phyloP scores from a whole-genome alignment of 169 alveolate species.

The Plasmodium gonderi region DNA sequence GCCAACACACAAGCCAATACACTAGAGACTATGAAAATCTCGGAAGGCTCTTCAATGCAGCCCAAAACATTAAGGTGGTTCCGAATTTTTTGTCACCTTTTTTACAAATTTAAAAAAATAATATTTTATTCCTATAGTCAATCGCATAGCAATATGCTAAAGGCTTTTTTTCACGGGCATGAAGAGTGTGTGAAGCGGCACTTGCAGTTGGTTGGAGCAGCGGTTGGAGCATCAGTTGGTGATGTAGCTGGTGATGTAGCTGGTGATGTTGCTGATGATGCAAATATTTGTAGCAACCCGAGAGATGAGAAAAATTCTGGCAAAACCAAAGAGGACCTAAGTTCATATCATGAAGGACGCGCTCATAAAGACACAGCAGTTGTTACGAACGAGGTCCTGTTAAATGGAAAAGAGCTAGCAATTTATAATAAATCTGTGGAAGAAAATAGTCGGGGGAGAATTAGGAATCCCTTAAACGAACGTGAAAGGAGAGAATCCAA shows the following conservation, averaged over 20 bases:
- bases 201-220: too few species aligned
- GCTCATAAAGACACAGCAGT: neutral
- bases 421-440: neutral
- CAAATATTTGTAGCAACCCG: neutral
- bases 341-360: neutral
- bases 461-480: neutral
- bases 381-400: neutral
- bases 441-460: neutral
- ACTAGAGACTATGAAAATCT: neutral
- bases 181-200: neutral
- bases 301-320: neutral
- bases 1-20: neutral
- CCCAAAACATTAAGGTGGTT: slow-evolving; percentile 37
- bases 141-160: neutral
- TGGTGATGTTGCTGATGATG: neutral
- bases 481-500: neutral
- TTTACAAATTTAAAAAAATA: slow-evolving; percentile 43
- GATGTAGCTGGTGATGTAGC: neutral
- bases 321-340: neutral
- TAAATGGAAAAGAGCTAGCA: neutral
- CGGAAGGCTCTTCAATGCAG: neutral
- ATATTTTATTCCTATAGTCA: slow-evolving; percentile 44
- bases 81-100: slow-evolving; percentile 34
- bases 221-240: too few species aligned
- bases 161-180: slow-evolving; percentile 11